Base-by-base conservation (phyloP, 2,329 filamentous ascomycete genomes). In the Phialophora expanda region DNA sequence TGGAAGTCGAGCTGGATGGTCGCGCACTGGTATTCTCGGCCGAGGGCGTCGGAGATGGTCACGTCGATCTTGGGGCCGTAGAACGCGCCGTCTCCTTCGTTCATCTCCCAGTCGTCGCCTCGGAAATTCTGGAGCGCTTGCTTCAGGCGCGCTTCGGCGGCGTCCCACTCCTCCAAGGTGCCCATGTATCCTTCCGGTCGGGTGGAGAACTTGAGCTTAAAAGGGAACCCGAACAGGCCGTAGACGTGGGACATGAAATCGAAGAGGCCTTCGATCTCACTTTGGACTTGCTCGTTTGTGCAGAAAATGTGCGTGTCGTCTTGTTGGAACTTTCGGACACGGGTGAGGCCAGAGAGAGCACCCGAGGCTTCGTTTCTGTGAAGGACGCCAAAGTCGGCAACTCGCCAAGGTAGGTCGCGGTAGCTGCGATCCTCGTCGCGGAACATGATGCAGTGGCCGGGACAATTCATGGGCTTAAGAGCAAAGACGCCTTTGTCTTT, bases 61-160 rank as follows among this genome's bases (percentile, higher is more conserved):
- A 99, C 95, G 74, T 99, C 95, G 73, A 98, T 97, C 86, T 99
- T 99, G 59, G 95, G 95, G 1, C 95, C 95, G 78, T 99, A 99
- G 81, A 98, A 99, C 61, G 95, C 95, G 76, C 95, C 95, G 74
- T 99, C 95, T 64, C 94, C 95, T 66, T 92, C 90, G 79, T 98
- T 97, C 59, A 97, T 83, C 77, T 92, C 90, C 95, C 95, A 99
- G 69, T 88, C 83, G 38, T 88, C 85, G 66, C 89, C 80, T 64
- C 87, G 85, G 78, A 97, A 98, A 69, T 89, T 85, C 70, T 95
- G 86, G 56, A 99, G 84, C 20, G 93, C 92, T 67, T 89, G 84
- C 75, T 88, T 89, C 58, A 99, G 84, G 77, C 90, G 92, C 17
- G 82, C 84, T 79, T 99, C 95, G 41, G 95, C 95, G 69, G 88